Percentiles rank a stretch among this genome's conserved stretches.
Conservation (phyloP, 1,139 yeast species). For the Geotrichum australiense region DNA sequence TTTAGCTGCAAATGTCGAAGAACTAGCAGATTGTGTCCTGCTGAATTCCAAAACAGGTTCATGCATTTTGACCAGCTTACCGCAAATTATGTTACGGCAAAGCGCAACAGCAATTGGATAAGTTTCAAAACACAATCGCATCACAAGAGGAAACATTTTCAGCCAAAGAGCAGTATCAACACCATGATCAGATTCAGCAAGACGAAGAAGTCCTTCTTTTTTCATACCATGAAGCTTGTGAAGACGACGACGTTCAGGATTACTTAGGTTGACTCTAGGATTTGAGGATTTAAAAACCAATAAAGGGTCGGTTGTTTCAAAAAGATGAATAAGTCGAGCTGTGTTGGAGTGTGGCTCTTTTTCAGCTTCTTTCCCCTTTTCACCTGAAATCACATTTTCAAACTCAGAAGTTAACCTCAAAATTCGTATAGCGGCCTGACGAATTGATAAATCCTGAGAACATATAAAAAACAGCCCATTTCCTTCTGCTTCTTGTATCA, state of each 20-base stretch:
- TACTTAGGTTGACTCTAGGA: constrained; percentile 57
- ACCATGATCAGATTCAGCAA: constrained; percentile 90
- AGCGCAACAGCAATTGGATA: constrained; percentile 94
- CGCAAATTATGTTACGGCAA: constrained; percentile 88
- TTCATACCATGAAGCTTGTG: constrained; percentile 53
- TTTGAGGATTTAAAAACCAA: constrained; percentile 47
- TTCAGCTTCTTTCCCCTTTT: constrained; percentile 10
- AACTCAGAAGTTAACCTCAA: constrained; percentile 72
- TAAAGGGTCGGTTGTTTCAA: constrained; percentile 63
- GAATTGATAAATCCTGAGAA: constrained; percentile 70
- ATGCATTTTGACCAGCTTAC: constrained; percentile 81
- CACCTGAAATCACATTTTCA: constrained; percentile 38
- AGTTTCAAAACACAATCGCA: constrained; percentile 64
- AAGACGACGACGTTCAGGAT: constrained; percentile 72
- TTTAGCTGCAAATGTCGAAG: constrained; percentile 24
- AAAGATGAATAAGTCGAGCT: constrained; percentile 66
- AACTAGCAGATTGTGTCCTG: constrained; percentile 34
- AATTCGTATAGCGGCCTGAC: constrained; percentile 70
- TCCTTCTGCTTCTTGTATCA: constrained; percentile 92
- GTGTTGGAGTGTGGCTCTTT: constrained; percentile 61
- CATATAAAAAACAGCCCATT: constrained; percentile 88
- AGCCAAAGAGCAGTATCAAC: constrained; percentile 96
- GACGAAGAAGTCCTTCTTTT: constrained; percentile 56
- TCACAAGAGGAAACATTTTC: constrained; percentile 69
- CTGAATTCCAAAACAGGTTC: constrained; percentile 65